phyloP scores from a whole-genome alignment of 768 basidiomycete species.

The Boletus barrowsii region DNA sequence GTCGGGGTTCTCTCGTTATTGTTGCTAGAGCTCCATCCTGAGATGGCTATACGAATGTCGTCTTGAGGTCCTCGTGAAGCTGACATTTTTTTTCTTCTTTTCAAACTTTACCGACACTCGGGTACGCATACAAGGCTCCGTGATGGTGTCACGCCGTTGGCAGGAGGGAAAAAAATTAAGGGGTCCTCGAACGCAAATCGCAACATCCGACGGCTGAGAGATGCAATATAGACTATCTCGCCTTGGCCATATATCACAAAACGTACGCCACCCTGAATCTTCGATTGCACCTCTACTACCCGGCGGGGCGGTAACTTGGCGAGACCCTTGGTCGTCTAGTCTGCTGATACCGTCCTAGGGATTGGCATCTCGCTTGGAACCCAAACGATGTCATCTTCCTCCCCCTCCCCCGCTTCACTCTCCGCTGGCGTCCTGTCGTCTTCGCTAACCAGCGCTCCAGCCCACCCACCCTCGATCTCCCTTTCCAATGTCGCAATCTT shows the following conservation, averaged over 20 bases:
- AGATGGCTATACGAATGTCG: slow-evolving; percentile 3
- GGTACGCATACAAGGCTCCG: slow-evolving; percentile 11
- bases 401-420: slow-evolving; percentile 25
- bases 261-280: slow-evolving; percentile 17
- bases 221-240: slow-evolving; percentile 15
- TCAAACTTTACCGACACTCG: slow-evolving; percentile 14
- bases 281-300: not conserved
- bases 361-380: slow-evolving; percentile 16
- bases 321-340: slow-evolving; percentile 6
- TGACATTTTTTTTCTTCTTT: not conserved
- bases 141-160: slow-evolving; percentile 9
- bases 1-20: slow-evolving; percentile 12
- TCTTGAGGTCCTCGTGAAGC: slow-evolving; percentile 4
- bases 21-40: slow-evolving; percentile 1
- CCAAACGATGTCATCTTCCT: slow-evolving; percentile 35
- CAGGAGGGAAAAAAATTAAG: not conserved
- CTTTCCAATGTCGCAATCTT: slow-evolving; percentile 52
- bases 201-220: not conserved
- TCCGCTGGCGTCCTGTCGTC: slow-evolving; percentile 26
- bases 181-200: slow-evolving; percentile 12
- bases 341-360: slow-evolving; percentile 7
- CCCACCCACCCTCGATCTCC: slow-evolving; percentile 67
- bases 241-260: slow-evolving; percentile 10
- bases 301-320: slow-evolving; percentile 6
- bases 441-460: slow-evolving; percentile 57